Evolutionary conservation across 1,284 basidiomycete genomes (phyloP).

Genomic region (Microbotryum violaceum): DNA sequence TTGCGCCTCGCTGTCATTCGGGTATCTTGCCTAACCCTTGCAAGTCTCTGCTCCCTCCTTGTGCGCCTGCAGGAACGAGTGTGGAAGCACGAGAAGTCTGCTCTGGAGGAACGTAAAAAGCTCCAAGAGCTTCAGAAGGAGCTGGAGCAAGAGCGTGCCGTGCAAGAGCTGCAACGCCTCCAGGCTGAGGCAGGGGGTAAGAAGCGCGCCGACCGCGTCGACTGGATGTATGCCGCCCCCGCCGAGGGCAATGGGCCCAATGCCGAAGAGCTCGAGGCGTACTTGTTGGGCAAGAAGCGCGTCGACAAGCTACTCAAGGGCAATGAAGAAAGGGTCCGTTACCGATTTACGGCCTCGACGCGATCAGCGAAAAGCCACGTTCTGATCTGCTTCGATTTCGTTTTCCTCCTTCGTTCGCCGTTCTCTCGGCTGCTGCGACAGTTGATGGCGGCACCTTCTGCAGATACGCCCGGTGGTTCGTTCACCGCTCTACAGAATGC

Average conservation of each 20-base stretch:
- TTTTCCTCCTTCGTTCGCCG: not conserved
- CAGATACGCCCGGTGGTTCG: constrained; percentile 15
- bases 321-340: constrained; percentile 62
- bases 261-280: constrained; percentile 87
- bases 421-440: not conserved
- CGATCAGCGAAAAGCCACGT: not conserved
- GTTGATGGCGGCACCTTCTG: constrained; percentile 11
- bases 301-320: constrained; percentile 86
- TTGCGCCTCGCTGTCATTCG: not conserved
- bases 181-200: constrained; percentile 85
- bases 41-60: constrained; percentile 80
- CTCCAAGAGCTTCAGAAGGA: constrained; percentile 92
- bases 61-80: constrained; percentile 94
- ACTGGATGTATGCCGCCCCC: constrained; percentile 99
- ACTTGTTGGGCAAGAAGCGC: constrained; percentile 94
- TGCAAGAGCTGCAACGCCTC: constrained; percentile 89
- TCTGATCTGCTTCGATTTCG: constrained; percentile 44
- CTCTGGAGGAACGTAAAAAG: constrained; percentile 96
- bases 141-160: constrained; percentile 90
- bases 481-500: constrained; percentile 91
- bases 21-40: not conserved
- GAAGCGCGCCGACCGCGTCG: constrained; percentile 84
- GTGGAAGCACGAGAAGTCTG: constrained; percentile 96
- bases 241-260: constrained; percentile 73
- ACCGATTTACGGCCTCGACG: not conserved